Conservation (phyloP, 2,329 filamentous ascomycete genomes). For the Penicillium sp. region DNA sequence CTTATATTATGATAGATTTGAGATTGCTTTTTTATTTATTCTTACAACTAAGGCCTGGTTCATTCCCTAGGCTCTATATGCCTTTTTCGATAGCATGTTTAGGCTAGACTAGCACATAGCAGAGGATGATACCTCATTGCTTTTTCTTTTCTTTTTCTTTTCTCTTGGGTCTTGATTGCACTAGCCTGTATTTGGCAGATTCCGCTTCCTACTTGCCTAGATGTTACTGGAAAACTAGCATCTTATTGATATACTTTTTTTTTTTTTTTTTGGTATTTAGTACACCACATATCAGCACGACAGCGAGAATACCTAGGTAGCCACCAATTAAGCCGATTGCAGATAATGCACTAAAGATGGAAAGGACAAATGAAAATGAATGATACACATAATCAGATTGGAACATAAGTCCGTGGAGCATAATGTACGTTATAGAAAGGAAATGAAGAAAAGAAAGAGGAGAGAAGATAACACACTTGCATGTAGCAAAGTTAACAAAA, state of each 20-base stretch:
- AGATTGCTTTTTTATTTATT: background rate
- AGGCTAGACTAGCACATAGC: background rate
- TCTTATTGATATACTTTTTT: background rate
- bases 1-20: background rate
- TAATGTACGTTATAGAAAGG: constrained; percentile 19
- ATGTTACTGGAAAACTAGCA: background rate
- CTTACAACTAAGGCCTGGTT: background rate
- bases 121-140: background rate
- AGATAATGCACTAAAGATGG: background rate
- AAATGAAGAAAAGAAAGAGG: background rate
- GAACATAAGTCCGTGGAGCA: constrained; percentile 7
- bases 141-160: background rate
- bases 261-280: no score
- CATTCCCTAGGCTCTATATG: background rate
- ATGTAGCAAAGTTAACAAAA: constrained; percentile 10
- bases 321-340: background rate
- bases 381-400: constrained; percentile 9
- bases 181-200: background rate
- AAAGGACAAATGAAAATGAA: background rate
- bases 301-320: background rate
- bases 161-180: background rate
- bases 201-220: background rate
- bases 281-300: background rate
- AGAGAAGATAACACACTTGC: constrained; percentile 6
- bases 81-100: background rate